Evolutionary conservation across 2,329 filamentous ascomycete genomes (phyloP).

Genomic region (Lachnellula suecica): DNA sequence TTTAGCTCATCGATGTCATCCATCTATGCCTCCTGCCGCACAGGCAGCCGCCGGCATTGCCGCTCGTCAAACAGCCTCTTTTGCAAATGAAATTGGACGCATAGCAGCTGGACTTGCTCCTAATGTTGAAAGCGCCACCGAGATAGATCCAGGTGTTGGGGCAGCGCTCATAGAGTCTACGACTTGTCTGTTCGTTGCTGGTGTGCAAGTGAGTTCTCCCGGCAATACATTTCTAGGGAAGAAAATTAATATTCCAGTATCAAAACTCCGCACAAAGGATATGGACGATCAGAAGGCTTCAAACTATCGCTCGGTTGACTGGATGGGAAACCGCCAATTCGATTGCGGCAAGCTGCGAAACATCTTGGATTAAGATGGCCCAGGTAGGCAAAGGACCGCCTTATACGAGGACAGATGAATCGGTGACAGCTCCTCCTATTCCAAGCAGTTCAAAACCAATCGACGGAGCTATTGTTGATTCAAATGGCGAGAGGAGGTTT

Average conservation of each 20-base stretch:
- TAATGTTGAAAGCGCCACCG: constrained; percentile 41
- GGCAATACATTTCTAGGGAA: no score
- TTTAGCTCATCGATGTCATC: constrained; percentile 77
- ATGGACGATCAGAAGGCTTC: not conserved
- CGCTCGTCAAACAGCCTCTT: constrained; percentile 67
- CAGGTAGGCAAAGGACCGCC: not conserved
- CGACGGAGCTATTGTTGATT: no score
- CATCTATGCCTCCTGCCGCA: constrained; percentile 85
- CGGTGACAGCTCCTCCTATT: no score
- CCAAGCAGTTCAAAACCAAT: no score
- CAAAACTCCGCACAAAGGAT: not conserved
- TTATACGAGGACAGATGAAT: not conserved
- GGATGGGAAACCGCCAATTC: not conserved
- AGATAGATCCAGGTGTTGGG: constrained; percentile 75
- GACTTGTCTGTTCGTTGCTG: constrained; percentile 84
- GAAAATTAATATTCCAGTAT: no score
- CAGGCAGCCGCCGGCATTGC: constrained; percentile 80
- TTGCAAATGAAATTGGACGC: constrained; percentile 74
- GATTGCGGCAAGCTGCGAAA: not conserved
- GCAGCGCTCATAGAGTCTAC: constrained; percentile 80
- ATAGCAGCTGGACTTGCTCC: constrained; percentile 72
- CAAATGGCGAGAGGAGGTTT: no score
- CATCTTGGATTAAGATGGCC: not conserved
- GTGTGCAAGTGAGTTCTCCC: constrained; percentile 71
- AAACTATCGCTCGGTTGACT: not conserved